Evolutionary conservation across 75 land plant species (phyloP).

Genomic region (Cupressus sempervirens): DNA sequence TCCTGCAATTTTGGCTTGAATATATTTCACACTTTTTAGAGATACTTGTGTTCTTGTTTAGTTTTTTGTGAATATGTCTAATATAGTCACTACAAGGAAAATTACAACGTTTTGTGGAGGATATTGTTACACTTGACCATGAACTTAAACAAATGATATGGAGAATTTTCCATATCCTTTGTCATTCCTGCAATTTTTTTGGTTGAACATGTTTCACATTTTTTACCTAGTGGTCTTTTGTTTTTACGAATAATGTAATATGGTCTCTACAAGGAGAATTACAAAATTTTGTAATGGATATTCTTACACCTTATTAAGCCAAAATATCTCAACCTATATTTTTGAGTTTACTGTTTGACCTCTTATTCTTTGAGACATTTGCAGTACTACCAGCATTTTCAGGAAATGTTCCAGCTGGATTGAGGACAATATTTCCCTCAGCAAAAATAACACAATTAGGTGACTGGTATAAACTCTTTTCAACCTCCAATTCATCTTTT

Average conservation of each 20-base stretch:
- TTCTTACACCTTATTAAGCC: background rate
- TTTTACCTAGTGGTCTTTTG: background rate
- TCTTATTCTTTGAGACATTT: background rate
- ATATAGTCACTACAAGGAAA: background rate
- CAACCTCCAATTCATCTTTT: background rate
- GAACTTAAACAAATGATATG: background rate
- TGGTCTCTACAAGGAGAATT: background rate
- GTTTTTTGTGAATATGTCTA: background rate
- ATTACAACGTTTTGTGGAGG: background rate
- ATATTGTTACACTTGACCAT: background rate
- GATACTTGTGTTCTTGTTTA: background rate
- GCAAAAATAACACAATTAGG: conserved; percentile 90
- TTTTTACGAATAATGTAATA: background rate
- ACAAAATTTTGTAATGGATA: background rate
- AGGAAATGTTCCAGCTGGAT: conserved; percentile 91
- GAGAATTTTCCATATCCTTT: background rate
- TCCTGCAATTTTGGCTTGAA: background rate
- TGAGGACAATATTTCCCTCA: conserved; percentile 65
- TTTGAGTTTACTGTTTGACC: background rate
- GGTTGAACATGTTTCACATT: background rate
- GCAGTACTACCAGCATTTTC: conserved; percentile 94
- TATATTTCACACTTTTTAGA: background rate
- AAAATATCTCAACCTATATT: background rate
- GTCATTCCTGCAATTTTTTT: background rate
- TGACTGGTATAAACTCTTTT: conserved; percentile 55